A percentile compares a stretch with the other conserved stretches of the same genome.
Conservation (phyloP, 768 basidiomycete genomes). For the Tylopilus plumbeoviolaceoides region DNA sequence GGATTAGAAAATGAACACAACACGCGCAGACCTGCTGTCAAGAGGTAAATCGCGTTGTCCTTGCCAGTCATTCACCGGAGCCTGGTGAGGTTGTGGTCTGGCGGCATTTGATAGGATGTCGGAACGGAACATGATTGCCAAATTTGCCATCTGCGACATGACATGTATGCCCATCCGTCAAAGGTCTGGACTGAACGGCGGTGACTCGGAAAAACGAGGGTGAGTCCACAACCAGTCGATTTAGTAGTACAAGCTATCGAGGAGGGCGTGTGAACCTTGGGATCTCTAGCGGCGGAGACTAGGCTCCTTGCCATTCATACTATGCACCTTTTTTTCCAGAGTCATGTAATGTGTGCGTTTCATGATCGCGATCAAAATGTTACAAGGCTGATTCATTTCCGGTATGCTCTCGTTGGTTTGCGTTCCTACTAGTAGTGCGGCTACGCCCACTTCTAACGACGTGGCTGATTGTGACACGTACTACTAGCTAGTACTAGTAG, state of each 20-base stretch:
- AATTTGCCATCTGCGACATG: no score
- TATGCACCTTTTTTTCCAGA: background rate
- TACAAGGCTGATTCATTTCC: background rate
- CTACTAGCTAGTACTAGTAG: no score
- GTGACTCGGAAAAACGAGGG: no score
- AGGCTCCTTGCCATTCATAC: background rate
- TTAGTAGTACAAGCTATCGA: no score
- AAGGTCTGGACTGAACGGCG: no score
- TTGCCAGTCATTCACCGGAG: background rate
- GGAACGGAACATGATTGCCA: no score
- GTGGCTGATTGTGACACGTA: no score
- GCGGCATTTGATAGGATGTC: no score
- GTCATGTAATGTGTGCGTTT: background rate
- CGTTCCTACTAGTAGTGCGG: background rate
- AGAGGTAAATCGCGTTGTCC: background rate
- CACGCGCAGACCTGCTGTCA: background rate
- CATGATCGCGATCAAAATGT: background rate
- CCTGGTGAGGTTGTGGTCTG: background rate
- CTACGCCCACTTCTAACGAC: background rate
- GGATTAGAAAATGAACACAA: background rate
- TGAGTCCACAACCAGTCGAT: no score
- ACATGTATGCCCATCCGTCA: no score
- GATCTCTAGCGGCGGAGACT: no score
- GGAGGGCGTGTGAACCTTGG: no score
- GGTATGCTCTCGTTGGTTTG: background rate